These are phyloP conservation scores for Ananas comosus DNA, from an alignment of 176 grass and related monocot genomes.

Conservation along the genomic window DNA sequence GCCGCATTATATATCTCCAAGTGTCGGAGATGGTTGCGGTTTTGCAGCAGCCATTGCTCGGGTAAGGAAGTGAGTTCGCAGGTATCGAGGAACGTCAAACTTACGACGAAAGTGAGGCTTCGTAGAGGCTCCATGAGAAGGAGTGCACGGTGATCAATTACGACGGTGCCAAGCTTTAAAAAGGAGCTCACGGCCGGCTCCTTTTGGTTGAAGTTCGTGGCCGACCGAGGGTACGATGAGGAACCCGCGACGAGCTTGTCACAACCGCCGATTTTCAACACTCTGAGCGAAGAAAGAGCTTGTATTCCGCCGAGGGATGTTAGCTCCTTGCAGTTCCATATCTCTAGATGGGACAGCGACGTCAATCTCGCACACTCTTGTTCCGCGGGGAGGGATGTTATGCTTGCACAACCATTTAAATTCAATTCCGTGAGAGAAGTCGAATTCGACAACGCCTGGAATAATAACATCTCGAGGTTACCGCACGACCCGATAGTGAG, in stretches of 20 bases:
- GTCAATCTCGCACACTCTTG: not conserved
- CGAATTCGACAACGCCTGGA: not conserved
- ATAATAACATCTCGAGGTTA: not conserved
- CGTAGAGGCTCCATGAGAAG: not conserved
- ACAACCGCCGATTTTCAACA: not conserved
- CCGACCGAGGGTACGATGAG: not conserved
- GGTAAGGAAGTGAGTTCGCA: not conserved
- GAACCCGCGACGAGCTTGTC: not conserved
- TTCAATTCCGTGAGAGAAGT: not conserved
- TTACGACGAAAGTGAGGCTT: not conserved
- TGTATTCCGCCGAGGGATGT: slow-evolving; percentile 3
- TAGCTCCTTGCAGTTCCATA: not conserved
- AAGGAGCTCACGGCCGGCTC: not conserved
- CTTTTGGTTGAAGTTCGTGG: not conserved
- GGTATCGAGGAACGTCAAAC: not conserved
- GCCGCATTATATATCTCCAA: not conserved
- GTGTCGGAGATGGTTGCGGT: not conserved
- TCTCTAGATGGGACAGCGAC: not conserved
- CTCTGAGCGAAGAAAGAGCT: not conserved
- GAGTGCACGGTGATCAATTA: not conserved
- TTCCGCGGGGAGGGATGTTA: not conserved
- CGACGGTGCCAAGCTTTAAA: not conserved
- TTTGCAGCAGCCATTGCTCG: not conserved
- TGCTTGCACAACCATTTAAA: not conserved
- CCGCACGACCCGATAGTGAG: not conserved